These are phyloP conservation scores for Babesia microti DNA, from an alignment of 169 alveolate genomes.

Conservation along the genomic window DNA sequence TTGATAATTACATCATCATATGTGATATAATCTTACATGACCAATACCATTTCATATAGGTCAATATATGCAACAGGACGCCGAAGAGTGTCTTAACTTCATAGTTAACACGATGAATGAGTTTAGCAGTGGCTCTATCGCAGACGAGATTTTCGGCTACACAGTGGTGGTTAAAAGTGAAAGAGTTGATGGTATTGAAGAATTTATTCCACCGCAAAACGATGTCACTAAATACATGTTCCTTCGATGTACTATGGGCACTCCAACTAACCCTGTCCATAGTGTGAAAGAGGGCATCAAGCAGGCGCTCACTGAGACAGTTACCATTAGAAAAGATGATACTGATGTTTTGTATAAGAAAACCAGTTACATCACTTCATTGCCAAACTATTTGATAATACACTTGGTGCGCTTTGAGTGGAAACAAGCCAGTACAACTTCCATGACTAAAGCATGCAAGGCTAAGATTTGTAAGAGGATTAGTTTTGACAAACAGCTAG, in stretches of 20 bases:
- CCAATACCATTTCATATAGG: slow-evolving; percentile 51
- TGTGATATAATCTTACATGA: too few species aligned
- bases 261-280: slow-evolving; percentile 71
- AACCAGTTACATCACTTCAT: slow-evolving; percentile 66
- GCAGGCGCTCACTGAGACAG: slow-evolving; percentile 72
- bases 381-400: slow-evolving; percentile 82
- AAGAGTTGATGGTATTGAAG: slow-evolving; percentile 5
- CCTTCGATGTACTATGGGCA: slow-evolving; percentile 70
- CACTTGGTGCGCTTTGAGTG: slow-evolving; percentile 93
- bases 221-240: background rate
- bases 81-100: slow-evolving; percentile 69
- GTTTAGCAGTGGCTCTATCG: slow-evolving; percentile 10
- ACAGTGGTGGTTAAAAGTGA: slow-evolving; percentile 7
- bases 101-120: slow-evolving; percentile 12
- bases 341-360: slow-evolving; percentile 74
- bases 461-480: slow-evolving; percentile 90
- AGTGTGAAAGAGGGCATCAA: slow-evolving; percentile 80
- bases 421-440: slow-evolving; percentile 70
- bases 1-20: too few species aligned
- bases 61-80: slow-evolving; percentile 73
- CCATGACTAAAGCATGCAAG: slow-evolving; percentile 79
- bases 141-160: slow-evolving; percentile 30
- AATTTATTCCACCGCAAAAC: slow-evolving; percentile 1
- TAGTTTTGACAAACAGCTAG: slow-evolving; percentile 81
- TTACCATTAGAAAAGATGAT: slow-evolving; percentile 67